These are phyloP conservation scores for Suillus alpinus DNA, from an alignment of 768 basidiomycete species.

Conservation along the genomic window DNA sequence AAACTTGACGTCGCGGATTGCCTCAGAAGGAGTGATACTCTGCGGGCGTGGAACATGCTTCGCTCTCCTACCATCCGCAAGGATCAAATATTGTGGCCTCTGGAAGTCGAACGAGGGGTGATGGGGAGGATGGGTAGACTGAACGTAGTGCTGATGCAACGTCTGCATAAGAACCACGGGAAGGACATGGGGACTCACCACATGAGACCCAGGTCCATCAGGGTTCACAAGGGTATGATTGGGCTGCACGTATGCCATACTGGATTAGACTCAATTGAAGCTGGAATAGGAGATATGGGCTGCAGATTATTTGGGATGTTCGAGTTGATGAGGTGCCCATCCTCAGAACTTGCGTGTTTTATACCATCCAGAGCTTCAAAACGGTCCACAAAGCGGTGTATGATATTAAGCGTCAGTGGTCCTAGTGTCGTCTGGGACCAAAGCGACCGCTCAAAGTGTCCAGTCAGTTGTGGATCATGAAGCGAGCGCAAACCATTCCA, in stretches of 20 bases:
- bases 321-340: background rate
- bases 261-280: background rate
- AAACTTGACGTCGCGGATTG: constrained; percentile 20
- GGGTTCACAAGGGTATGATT: constrained; percentile 5
- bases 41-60: constrained; percentile 20
- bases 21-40: constrained; percentile 9
- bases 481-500: background rate
- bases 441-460: background rate
- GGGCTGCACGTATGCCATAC: constrained; percentile 11
- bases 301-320: background rate
- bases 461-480: background rate
- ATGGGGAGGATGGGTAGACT: constrained; percentile 12
- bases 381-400: background rate
- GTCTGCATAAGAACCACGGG: background rate
- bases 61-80: constrained; percentile 16
- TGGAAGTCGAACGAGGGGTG: constrained; percentile 15
- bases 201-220: constrained; percentile 8
- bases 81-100: constrained; percentile 18
- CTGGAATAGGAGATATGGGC: background rate
- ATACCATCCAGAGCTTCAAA: background rate
- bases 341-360: background rate
- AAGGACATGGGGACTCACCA: constrained; percentile 2
- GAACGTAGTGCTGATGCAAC: constrained; percentile 11
- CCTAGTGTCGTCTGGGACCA: background rate
- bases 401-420: background rate